Percentiles rank a stretch among this genome's conserved stretches.
Evolutionary conservation across 2,329 filamentous ascomycete genomes (phyloP).

Genomic region (Penicillium sp.): DNA sequence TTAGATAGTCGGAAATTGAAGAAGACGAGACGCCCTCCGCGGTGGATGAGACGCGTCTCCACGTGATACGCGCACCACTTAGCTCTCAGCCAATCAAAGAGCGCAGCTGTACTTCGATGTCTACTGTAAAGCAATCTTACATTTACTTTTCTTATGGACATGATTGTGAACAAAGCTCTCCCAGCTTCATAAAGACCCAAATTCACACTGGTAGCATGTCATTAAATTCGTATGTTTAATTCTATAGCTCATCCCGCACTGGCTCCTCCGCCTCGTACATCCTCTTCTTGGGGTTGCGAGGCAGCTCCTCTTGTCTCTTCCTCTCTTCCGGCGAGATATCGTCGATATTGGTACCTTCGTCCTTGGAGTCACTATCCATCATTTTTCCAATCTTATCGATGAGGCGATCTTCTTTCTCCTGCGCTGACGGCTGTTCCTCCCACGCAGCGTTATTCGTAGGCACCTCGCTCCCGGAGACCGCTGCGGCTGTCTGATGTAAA

Average conservation of each 20-base stretch:
- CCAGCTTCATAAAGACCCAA: too few relatives aligned
- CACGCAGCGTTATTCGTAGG: constrained; percentile 17
- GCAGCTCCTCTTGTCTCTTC: constrained; percentile 37
- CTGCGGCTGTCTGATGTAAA: constrained; percentile 23
- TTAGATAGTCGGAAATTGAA: constrained; percentile 11
- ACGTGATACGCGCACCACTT: constrained; percentile 35
- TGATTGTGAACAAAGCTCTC: too few relatives aligned
- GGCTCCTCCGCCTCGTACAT: constrained; percentile 46
- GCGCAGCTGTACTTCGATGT: constrained; percentile 9
- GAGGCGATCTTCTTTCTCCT: constrained; percentile 33
- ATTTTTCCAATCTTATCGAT: constrained; percentile 45
- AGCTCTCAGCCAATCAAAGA: constrained; percentile 16
- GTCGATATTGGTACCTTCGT: constrained; percentile 31
- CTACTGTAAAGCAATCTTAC: neutral
- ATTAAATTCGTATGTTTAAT: constrained; percentile 14
- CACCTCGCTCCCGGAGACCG: constrained; percentile 15
- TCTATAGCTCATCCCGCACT: constrained; percentile 41
- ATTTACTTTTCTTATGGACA: constrained; percentile 1
- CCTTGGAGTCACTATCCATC: constrained; percentile 29
- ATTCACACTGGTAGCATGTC: constrained; percentile 3
- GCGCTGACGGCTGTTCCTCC: constrained; percentile 21
- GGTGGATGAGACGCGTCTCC: constrained; percentile 31
- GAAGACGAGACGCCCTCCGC: constrained; percentile 15
- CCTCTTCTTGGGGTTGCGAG: constrained; percentile 49
- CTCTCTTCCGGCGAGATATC: constrained; percentile 38